phyloP scores from a whole-genome alignment of 2,329 filamentous ascomycete species.

The Penicillium sclerotiorum region DNA sequence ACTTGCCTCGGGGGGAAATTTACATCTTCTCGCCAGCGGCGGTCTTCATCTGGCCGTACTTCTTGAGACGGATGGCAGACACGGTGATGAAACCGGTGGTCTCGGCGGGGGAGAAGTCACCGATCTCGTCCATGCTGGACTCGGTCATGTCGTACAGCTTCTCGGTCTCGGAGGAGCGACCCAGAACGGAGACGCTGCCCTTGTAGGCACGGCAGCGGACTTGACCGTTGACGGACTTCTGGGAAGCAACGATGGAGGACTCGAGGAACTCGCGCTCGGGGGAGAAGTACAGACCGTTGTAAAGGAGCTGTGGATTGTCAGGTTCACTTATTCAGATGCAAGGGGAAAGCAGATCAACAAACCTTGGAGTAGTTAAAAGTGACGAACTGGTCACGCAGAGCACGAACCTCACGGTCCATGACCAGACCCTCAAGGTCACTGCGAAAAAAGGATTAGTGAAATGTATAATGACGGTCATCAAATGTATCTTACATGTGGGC shows the following conservation, averaged over 20 bases:
- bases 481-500: slow-evolving; percentile 53
- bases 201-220: slow-evolving; percentile 69
- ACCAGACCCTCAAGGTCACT: slow-evolving; percentile 56
- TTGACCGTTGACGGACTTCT: slow-evolving; percentile 58
- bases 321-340: background rate
- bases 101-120: slow-evolving; percentile 66
- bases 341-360: background rate
- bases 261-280: slow-evolving; percentile 73
- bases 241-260: slow-evolving; percentile 29
- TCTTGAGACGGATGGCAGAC: slow-evolving; percentile 41
- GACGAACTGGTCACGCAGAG: slow-evolving; percentile 71
- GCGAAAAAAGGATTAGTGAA: slow-evolving; percentile 8
- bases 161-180: slow-evolving; percentile 64
- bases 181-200: slow-evolving; percentile 59
- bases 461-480: slow-evolving; percentile 39
- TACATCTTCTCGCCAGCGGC: slow-evolving; percentile 38
- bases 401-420: slow-evolving; percentile 68
- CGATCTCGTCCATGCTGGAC: slow-evolving; percentile 70
- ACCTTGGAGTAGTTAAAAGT: slow-evolving; percentile 64
- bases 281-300: slow-evolving; percentile 59
- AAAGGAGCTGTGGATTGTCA: slow-evolving; percentile 21
- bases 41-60: slow-evolving; percentile 46
- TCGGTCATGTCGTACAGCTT: slow-evolving; percentile 70
- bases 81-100: slow-evolving; percentile 64
- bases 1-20: slow-evolving; percentile 6